Evolutionary conservation across 2,329 filamentous ascomycete genomes (phyloP).

Genomic region (Remersonia thermophila): DNA sequence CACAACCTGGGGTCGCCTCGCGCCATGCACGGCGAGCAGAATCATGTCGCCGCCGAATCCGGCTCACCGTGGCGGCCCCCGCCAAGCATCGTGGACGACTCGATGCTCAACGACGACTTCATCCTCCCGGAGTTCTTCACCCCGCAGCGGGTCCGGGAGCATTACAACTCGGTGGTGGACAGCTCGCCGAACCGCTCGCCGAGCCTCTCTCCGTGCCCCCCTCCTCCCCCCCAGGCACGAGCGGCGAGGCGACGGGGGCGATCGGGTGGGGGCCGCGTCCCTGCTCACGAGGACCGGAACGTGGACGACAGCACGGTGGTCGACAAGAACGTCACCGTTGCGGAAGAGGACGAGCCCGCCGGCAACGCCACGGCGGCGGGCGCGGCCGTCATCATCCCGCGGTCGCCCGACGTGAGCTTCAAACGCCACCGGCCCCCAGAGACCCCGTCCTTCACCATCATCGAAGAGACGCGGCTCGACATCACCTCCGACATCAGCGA

Average conservation of each 20-base stretch:
- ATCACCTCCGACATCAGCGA: slow-evolving; percentile 2
- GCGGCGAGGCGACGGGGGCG: too few species aligned
- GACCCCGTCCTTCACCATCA: background rate
- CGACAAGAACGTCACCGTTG: too few species aligned
- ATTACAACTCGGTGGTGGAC: slow-evolving; percentile 30
- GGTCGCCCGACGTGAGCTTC: background rate
- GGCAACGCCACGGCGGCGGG: slow-evolving; percentile 14
- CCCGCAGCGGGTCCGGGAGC: slow-evolving; percentile 38
- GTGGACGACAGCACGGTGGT: too few species aligned
- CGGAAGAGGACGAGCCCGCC: too few species aligned
- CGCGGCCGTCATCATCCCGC: background rate
- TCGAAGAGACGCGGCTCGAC: slow-evolving; percentile 3
- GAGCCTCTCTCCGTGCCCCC: too few species aligned
- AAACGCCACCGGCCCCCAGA: background rate
- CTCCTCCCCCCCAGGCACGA: too few species aligned
- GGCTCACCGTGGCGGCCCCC: slow-evolving; percentile 33
- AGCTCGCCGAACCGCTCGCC: too few species aligned
- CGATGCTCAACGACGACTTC: slow-evolving; percentile 31
- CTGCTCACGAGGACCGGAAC: too few species aligned
- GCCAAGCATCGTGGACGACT: slow-evolving; percentile 43
- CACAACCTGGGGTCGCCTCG: slow-evolving; percentile 20
- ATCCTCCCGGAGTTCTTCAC: slow-evolving; percentile 27
- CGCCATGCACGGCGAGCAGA: slow-evolving; percentile 3
- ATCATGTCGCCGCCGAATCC: too few species aligned
- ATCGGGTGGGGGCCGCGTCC: too few species aligned